A percentile compares a stretch with the other conserved stretches of the same genome.
Evolutionary conservation across 768 basidiomycete species (phyloP).

Genomic region (Hirschioporus abietinus): DNA sequence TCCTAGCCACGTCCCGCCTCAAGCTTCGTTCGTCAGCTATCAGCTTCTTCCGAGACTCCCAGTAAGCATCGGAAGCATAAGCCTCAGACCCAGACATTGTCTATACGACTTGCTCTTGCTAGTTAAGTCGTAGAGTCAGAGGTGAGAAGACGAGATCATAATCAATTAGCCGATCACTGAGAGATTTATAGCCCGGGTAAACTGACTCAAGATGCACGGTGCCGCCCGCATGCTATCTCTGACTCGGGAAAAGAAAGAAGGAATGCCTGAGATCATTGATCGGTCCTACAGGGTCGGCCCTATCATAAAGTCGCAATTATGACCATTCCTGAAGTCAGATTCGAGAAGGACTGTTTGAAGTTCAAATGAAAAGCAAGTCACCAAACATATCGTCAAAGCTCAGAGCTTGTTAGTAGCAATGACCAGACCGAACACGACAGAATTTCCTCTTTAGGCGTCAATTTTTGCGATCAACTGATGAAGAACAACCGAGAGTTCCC

Average conservation of each 20-base stretch:
- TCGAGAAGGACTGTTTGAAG: too few relatives aligned
- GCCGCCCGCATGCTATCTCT: neutral
- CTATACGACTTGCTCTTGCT: neutral
- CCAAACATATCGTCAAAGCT: too few relatives aligned
- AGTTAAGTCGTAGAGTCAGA: neutral
- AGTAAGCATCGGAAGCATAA: conserved; percentile 2
- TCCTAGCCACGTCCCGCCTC: conserved; percentile 39
- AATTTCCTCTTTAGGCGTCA: too few relatives aligned
- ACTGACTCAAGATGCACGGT: neutral
- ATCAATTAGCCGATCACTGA: neutral
- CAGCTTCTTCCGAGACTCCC: conserved; percentile 21
- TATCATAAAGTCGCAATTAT: too few relatives aligned
- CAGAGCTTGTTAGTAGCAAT: too few relatives aligned
- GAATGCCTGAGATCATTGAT: neutral
- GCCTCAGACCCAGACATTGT: neutral
- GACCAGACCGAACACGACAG: too few relatives aligned
- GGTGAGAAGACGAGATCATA: neutral
- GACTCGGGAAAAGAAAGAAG: neutral
- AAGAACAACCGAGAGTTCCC: too few relatives aligned
- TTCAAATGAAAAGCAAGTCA: too few relatives aligned
- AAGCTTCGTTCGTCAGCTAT: conserved; percentile 40
- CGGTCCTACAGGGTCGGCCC: too few relatives aligned
- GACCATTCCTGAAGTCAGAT: too few relatives aligned
- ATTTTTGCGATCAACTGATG: too few relatives aligned
- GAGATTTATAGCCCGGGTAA: neutral